Percentiles rank a stretch among this genome's conserved stretches.
Evolutionary conservation across 768 basidiomycete genomes (phyloP).

Genomic region (Rhodotorula kratochvilovae): DNA sequence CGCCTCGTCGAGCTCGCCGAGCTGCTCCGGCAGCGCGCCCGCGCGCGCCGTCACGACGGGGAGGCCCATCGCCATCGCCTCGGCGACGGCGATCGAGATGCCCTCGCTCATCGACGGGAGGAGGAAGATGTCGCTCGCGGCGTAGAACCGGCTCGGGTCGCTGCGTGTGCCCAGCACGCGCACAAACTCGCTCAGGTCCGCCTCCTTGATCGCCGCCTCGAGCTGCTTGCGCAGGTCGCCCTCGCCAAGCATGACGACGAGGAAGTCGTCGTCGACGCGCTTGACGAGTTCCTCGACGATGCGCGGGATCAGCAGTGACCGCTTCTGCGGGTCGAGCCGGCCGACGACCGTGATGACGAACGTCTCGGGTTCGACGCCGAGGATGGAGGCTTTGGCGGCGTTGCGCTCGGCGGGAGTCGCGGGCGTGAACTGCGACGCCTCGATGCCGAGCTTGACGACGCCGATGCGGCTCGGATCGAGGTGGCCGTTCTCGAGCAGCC

Average conservation of each 20-base stretch:
- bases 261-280: conserved; percentile 22
- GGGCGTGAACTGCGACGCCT: conserved; percentile 6
- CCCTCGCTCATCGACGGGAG: conserved; percentile 38
- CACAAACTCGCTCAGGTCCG: conserved; percentile 17
- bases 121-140: conserved; percentile 36
- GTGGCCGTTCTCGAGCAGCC: conserved; percentile 34
- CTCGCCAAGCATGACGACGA: conserved; percentile 38
- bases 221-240: conserved; percentile 28
- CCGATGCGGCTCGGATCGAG: conserved; percentile 32
- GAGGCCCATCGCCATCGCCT: conserved; percentile 40
- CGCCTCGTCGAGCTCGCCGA: conserved; percentile 10
- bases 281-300: conserved; percentile 26
- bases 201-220: not conserved
- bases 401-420: conserved; percentile 9
- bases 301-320: conserved; percentile 28
- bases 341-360: conserved; percentile 36
- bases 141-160: conserved; percentile 11
- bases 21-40: conserved; percentile 38
- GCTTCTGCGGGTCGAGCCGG: conserved; percentile 38
- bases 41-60: conserved; percentile 36
- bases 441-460: conserved; percentile 42
- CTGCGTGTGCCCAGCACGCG: conserved; percentile 13
- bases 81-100: conserved; percentile 38
- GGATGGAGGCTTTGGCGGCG: conserved; percentile 10
- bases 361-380: conserved; percentile 29